phyloP scores from a whole-genome alignment of 2,329 filamentous ascomycete species.

The Dactylella cylindrospora region DNA sequence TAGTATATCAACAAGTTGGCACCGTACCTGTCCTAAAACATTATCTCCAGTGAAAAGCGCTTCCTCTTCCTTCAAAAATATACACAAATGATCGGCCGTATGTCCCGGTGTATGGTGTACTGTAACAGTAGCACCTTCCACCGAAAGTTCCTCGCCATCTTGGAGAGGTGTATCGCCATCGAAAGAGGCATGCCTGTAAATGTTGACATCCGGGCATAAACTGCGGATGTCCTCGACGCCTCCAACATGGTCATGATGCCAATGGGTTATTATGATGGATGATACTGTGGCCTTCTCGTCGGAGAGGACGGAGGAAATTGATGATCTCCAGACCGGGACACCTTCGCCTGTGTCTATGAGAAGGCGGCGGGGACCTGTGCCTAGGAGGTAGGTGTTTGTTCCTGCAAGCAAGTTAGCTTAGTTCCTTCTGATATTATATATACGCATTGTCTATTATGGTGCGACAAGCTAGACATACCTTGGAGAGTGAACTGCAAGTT shows the following conservation, averaged over 20 bases:
- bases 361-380: conserved; percentile 70
- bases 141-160: conserved; percentile 60
- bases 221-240: conserved; percentile 70
- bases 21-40: conserved; percentile 65
- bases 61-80: conserved; percentile 73
- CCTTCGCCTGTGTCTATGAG: conserved; percentile 92
- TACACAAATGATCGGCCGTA: conserved; percentile 76
- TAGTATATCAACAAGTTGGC: too few species aligned
- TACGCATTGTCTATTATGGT: too few species aligned
- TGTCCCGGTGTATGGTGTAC: conserved; percentile 74
- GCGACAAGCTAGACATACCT: conserved; percentile 53
- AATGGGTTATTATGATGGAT: conserved; percentile 80
- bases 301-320: conserved; percentile 65
- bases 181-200: conserved; percentile 64
- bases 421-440: too few species aligned
- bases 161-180: conserved; percentile 56
- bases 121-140: conserved; percentile 66
- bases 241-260: conserved; percentile 83
- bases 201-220: conserved; percentile 63
- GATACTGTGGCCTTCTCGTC: conserved; percentile 69
- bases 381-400: conserved; percentile 93
- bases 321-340: conserved; percentile 68
- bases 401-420: conserved; percentile 54
- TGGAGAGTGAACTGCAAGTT: conserved; percentile 62
- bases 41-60: conserved; percentile 89